Percentiles rank a stretch among this genome's conserved stretches.
phyloP scores from a whole-genome alignment of 75 land plant genomes.

The Isoetes taiwanensis region DNA sequence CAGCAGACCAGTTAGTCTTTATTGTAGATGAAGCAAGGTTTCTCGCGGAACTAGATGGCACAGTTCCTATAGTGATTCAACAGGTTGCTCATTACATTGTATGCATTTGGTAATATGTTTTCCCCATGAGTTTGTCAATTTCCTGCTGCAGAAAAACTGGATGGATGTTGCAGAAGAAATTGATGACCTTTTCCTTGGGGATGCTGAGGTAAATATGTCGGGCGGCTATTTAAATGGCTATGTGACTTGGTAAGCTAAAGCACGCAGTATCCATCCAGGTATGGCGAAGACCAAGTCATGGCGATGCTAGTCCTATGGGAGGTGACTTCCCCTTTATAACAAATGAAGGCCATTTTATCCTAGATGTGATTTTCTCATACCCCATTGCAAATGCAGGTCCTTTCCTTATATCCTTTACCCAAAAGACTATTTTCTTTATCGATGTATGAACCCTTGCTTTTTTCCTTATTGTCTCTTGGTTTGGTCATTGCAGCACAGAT shows the following conservation, averaged over 20 bases:
- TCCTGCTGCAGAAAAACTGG: slow-evolving; percentile 41
- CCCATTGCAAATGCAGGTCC: slow-evolving; percentile 38
- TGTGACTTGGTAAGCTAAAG: background rate
- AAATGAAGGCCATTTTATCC: slow-evolving; percentile 47
- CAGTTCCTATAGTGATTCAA: slow-evolving; percentile 30
- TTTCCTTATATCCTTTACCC: too few species aligned
- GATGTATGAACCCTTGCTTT: too few species aligned
- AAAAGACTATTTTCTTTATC: too few species aligned
- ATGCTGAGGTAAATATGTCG: slow-evolving; percentile 45
- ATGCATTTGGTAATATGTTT: background rate
- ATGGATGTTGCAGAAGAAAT: slow-evolving; percentile 67
- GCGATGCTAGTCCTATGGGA: slow-evolving; percentile 45
- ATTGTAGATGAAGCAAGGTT: slow-evolving; percentile 26
- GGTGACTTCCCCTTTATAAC: slow-evolving; percentile 58
- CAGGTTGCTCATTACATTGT: slow-evolving; percentile 11
- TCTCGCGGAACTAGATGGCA: slow-evolving; percentile 19
- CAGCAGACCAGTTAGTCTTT: slow-evolving; percentile 26
- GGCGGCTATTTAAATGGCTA: background rate
- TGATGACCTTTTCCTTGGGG: slow-evolving; percentile 56
- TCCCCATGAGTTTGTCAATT: background rate
- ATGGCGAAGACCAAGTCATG: slow-evolving; percentile 53
- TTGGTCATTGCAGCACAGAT: slow-evolving; percentile 14
- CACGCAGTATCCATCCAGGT: too few species aligned
- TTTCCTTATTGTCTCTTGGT: too few species aligned
- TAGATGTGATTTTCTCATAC: slow-evolving; percentile 62